Evolutionary conservation across 1,284 basidiomycete genomes (phyloP).

Genomic region (Cutaneotrichosporon sp.): DNA sequence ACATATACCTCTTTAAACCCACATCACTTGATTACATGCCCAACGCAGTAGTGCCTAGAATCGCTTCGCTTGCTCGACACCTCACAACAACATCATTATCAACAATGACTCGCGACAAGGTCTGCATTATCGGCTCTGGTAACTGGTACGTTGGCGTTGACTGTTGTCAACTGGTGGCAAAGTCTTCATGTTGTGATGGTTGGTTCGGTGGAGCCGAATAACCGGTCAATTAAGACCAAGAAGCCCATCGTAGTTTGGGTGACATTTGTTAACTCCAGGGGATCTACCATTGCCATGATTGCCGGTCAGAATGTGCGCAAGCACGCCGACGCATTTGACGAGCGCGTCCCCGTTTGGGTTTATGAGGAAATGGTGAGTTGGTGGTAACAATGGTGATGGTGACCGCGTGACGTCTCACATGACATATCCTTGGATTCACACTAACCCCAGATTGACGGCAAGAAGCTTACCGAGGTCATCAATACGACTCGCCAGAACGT

Average conservation of each 20-base stretch:
- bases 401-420: background rate
- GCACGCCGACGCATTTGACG: constrained; percentile 55
- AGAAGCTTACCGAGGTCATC: constrained; percentile 60
- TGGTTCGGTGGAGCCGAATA: background rate
- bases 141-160: constrained; percentile 44
- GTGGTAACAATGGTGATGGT: background rate
- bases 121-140: constrained; percentile 59
- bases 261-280: constrained; percentile 46
- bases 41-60: background rate
- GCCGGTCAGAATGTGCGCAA: constrained; percentile 55
- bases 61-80: constrained; percentile 9
- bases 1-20: background rate
- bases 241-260: background rate
- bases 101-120: constrained; percentile 51
- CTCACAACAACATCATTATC: constrained; percentile 7
- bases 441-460: constrained; percentile 55
- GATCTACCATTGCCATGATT: constrained; percentile 60
- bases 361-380: constrained; percentile 56
- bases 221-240: background rate
- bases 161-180: background rate
- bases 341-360: constrained; percentile 57
- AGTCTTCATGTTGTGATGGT: too few relatives aligned
- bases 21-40: constrained; percentile 8
- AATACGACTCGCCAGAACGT: constrained; percentile 56
- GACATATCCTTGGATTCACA: background rate